Conservation (phyloP, 2,329 filamentous ascomycete species). For the Cadophora luteo-olivacea region DNA sequence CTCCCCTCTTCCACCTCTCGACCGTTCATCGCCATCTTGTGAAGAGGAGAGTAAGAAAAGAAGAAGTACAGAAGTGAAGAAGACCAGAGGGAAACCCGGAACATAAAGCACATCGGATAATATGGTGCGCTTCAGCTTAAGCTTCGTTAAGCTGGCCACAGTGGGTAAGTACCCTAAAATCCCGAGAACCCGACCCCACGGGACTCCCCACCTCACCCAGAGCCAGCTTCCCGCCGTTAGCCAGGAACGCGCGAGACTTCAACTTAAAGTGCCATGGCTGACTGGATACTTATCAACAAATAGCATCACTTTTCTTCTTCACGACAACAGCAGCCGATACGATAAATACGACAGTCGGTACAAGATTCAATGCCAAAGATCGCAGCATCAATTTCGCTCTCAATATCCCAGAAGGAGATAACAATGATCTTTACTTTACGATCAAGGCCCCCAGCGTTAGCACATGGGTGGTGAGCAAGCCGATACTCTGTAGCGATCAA, state of each 20-base stretch:
- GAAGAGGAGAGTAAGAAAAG: no score
- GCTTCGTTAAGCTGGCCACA: conserved; percentile 19
- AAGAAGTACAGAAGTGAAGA: background rate
- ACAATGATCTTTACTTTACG: conserved; percentile 60
- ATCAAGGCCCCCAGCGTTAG: conserved; percentile 53
- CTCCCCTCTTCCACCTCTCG: no score
- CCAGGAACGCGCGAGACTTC: conserved; percentile 7
- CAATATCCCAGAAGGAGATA: conserved; percentile 55
- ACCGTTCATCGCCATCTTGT: no score
- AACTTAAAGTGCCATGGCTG: conserved; percentile 10
- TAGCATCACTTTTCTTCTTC: conserved; percentile 25
- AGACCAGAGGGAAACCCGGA: no score
- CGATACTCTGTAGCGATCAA: no score
- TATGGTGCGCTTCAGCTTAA: conserved; percentile 27
- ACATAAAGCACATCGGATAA: no score
- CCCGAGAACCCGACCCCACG: no score
- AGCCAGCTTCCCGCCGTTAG: no score
- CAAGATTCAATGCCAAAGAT: conserved; percentile 53
- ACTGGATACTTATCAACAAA: conserved; percentile 13
- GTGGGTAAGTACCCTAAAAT: conserved; percentile 21
- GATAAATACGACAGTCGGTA: conserved; percentile 48
- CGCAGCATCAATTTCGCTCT: conserved; percentile 56
- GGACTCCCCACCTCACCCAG: no score
- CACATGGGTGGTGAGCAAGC: conserved; percentile 53
- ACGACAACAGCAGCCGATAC: conserved; percentile 29